Evolutionary conservation across 2,329 filamentous ascomycete genomes (phyloP).

Genomic region (Aureobasidium sp.): DNA sequence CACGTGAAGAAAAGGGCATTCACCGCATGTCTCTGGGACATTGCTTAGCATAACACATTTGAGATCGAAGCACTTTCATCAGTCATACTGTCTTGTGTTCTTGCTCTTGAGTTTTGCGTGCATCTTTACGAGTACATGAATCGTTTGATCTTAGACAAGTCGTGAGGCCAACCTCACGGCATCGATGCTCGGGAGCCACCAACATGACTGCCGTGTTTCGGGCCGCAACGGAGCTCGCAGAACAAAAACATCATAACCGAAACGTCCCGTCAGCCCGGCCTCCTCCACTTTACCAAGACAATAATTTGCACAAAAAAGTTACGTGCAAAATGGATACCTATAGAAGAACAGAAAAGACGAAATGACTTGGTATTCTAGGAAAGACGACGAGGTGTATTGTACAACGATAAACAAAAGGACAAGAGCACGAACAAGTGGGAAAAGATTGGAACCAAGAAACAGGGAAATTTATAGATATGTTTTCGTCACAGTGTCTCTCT

Average conservation of each 20-base stretch:
- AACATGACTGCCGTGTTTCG: background rate
- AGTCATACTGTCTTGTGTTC: background rate
- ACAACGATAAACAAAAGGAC: background rate
- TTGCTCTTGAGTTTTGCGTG: background rate
- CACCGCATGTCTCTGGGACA: background rate
- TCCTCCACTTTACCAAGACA: constrained; percentile 1
- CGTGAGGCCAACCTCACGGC: background rate
- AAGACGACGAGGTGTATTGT: background rate
- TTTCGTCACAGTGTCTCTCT: constrained; percentile 7
- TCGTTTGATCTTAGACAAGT: background rate
- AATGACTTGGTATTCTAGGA: background rate
- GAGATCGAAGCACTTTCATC: background rate
- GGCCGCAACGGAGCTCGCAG: background rate
- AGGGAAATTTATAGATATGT: background rate
- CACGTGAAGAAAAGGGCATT: background rate
- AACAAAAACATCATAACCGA: background rate
- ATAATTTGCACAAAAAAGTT: background rate
- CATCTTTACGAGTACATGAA: background rate
- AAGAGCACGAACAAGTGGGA: background rate
- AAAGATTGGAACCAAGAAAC: background rate
- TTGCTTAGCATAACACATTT: background rate
- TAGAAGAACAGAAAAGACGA: background rate
- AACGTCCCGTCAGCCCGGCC: background rate
- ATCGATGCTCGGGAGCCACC: background rate
- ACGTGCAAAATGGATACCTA: background rate